phyloP scores from a whole-genome alignment of 2,329 filamentous ascomycete species.

The Botrytis cinerea region DNA sequence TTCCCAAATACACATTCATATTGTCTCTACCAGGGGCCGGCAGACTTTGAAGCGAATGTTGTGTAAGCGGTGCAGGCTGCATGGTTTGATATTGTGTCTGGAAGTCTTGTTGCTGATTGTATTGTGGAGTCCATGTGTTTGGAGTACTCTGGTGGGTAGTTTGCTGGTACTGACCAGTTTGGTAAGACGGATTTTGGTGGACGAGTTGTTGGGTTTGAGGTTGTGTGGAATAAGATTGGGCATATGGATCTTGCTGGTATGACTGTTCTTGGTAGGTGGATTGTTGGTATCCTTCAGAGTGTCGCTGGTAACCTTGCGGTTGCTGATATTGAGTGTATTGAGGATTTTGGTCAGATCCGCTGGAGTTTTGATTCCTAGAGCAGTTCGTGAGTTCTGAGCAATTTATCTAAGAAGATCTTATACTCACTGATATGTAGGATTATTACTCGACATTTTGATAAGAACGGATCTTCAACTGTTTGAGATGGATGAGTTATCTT shows the following conservation, averaged over 20 bases:
- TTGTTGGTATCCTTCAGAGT: not conserved
- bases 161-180: not conserved
- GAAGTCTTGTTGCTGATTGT: not conserved
- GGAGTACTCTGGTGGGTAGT: not conserved
- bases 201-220: not conserved
- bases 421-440: slow-evolving; percentile 17
- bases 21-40: slow-evolving; percentile 14
- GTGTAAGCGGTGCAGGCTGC: not conserved
- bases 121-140: not conserved
- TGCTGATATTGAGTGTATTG: slow-evolving; percentile 14
- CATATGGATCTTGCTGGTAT: slow-evolving; percentile 1
- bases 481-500: too few species aligned
- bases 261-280: slow-evolving; percentile 3
- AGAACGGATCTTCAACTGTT: not conserved
- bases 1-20: slow-evolving; percentile 27
- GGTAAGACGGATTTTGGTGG: not conserved
- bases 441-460: not conserved
- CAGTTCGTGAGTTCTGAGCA: not conserved
- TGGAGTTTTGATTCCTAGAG: not conserved
- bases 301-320: not conserved
- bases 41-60: slow-evolving; percentile 9
- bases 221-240: not conserved
- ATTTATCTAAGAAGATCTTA: not conserved
- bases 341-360: not conserved
- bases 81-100: not conserved